Conservation (phyloP, 257 asterid species). For the Coffea eugenioides region DNA sequence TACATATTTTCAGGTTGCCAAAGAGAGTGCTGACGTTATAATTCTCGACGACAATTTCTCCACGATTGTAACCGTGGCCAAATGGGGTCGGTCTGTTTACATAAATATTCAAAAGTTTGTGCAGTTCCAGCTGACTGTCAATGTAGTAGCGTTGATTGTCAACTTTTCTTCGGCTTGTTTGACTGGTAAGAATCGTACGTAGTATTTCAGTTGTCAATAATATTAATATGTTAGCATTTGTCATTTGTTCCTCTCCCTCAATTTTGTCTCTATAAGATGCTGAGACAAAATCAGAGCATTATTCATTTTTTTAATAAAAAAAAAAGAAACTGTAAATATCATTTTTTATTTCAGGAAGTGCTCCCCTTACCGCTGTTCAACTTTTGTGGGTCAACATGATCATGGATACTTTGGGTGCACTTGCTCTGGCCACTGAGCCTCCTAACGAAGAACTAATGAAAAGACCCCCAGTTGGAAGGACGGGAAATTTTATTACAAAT, state of each 20-base stretch:
- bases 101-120: conserved; percentile 87
- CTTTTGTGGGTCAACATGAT: conserved; percentile 99
- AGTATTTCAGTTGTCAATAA: neutral
- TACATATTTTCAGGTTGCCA: conserved; percentile 56
- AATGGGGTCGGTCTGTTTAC: conserved; percentile 91
- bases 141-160: conserved; percentile 75
- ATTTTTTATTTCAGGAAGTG: conserved; percentile 44
- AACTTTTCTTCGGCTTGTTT: conserved; percentile 84
- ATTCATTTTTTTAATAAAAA: neutral
- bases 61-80: conserved; percentile 82
- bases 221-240: neutral
- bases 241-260: neutral
- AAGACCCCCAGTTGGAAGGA: conserved; percentile 84
- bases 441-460: conserved; percentile 86
- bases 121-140: conserved; percentile 86
- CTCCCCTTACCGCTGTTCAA: conserved; percentile 96
- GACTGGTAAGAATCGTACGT: conserved; percentile 47
- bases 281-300: neutral
- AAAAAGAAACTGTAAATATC: neutral
- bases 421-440: conserved; percentile 95
- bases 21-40: conserved; percentile 94
- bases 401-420: conserved; percentile 97
- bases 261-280: neutral
- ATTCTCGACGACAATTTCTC: conserved; percentile 91
- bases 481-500: conserved; percentile 66